Evolutionary conservation across 345 rosid genomes (phyloP), one percentile per base, ranked within the genome.

Genomic region (Populus davidiana): DNA sequence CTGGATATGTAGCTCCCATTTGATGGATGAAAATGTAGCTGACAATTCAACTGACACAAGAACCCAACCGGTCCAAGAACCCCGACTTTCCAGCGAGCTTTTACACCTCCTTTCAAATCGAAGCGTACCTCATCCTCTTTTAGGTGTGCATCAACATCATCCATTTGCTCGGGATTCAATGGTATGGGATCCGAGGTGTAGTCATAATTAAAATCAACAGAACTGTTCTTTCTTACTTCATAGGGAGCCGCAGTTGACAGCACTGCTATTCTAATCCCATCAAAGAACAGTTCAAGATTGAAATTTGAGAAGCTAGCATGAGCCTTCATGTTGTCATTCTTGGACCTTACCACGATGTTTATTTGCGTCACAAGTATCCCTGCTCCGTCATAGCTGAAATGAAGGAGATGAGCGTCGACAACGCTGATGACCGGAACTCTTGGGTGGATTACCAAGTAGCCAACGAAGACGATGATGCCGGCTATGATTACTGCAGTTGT

Each of bases 401-500:
- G 27, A 79, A 90, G 84, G 31, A 96, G 91, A 65, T 78, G 86
- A 31, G 97, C 99, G 3, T 68, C 62, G 2, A 72, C n/a, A 25
- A 94, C 93, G 27, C 89, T 86, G 47, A 96, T 80, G 78, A 87
- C 78, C 1, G 98, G 99, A 29, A 92, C 81, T 38, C 97, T 80
- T 0, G 99, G 99, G 70, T 91, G 98, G 67, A 94, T 84, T 6
- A 94, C 79, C 27, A 89, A 2, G 86, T 96, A 96, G 10, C 92
- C 96, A 27, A 86, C 84, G 81, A 92, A 89, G 59, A 91, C 75
- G 4, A 76, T 84, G 49, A 96, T 84, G 59, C 99, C 97, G 5
- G 83, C 85, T 36, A 90, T 7, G 74, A 94, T 94, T 1, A 92
- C 94, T 3, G 79, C 94, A 20, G 90, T 4, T 44, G 90, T 64